These are phyloP conservation scores for Pseudofabraea citricarpa DNA, from an alignment of 2,329 filamentous ascomycete genomes.

Conservation along the genomic window DNA sequence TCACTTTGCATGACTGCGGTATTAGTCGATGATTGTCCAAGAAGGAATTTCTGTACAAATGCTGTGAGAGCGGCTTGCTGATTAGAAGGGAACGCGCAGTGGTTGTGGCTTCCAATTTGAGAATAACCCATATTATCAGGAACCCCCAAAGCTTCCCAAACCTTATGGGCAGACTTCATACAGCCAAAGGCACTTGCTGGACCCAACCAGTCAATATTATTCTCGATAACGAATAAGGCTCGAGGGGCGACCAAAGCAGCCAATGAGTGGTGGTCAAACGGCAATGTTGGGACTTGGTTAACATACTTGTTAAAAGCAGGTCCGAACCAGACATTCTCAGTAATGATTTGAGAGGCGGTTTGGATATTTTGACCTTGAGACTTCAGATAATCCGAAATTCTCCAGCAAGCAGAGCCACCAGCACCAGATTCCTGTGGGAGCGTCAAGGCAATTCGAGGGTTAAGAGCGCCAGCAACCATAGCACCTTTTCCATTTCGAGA, in stretches of 20 bases:
- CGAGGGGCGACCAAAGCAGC: slow-evolving; percentile 54
- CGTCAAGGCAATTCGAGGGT: slow-evolving; percentile 53
- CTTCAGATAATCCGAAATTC: slow-evolving; percentile 46
- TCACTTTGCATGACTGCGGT: slow-evolving; percentile 6
- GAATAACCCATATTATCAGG: slow-evolving; percentile 47
- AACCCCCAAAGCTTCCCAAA: slow-evolving; percentile 49
- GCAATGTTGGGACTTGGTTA: slow-evolving; percentile 38
- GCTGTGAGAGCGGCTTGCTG: slow-evolving; percentile 39
- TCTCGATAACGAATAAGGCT: slow-evolving; percentile 51
- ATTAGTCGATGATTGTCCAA: slow-evolving; percentile 23
- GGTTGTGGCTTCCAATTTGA: slow-evolving; percentile 40
- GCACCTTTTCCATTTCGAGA: slow-evolving; percentile 62
- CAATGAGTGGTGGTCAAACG: slow-evolving; percentile 54
- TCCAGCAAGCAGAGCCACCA: slow-evolving; percentile 57
- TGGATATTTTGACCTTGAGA: slow-evolving; percentile 52
- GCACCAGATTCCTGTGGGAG: slow-evolving; percentile 59
- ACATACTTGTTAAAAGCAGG: slow-evolving; percentile 47
- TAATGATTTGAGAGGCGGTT: slow-evolving; percentile 52
- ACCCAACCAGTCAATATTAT: slow-evolving; percentile 47
- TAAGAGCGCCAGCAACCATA: slow-evolving; percentile 55
- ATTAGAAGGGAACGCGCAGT: slow-evolving; percentile 45
- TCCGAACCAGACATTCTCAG: slow-evolving; percentile 61
- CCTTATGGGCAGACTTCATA: slow-evolving; percentile 46
- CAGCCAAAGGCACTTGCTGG: slow-evolving; percentile 47
- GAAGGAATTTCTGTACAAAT: slow-evolving; percentile 44